These are phyloP conservation scores for Jamesozyma gamospora DNA, from an alignment of 805 yeast species.

Conservation along the genomic window DNA sequence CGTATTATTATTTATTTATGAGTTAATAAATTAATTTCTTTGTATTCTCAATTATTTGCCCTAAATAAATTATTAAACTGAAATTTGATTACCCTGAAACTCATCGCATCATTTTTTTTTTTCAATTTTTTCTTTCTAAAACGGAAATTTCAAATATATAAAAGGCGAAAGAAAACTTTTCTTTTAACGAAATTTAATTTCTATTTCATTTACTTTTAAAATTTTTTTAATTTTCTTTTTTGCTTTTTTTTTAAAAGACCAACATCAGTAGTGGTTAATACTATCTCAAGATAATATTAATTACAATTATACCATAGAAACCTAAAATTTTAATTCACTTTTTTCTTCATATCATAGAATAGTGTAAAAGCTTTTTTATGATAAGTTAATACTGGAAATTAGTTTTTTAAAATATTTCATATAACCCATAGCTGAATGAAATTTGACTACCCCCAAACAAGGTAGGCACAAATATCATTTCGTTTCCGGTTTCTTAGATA, in stretches of 20 bases:
- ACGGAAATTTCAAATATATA: too few species aligned
- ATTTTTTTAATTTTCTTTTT: slow-evolving; percentile 2
- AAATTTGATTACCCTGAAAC: too few species aligned
- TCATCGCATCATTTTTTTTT: too few species aligned
- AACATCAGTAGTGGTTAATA: slow-evolving; percentile 36
- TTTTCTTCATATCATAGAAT: slow-evolving; percentile 10
- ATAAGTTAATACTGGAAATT: slow-evolving; percentile 31
- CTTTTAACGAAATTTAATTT: too few species aligned
- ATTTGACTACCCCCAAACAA: slow-evolving; percentile 32
- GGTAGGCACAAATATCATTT: slow-evolving; percentile 29
- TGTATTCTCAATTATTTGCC: too few species aligned
- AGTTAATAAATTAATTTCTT: too few species aligned
- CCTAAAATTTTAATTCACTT: slow-evolving; percentile 26
- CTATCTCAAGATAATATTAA: slow-evolving; percentile 35
- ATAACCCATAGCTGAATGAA: slow-evolving; percentile 33
- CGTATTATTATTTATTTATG: too few species aligned
- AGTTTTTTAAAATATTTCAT: slow-evolving; percentile 19
- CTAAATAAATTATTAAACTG: too few species aligned
- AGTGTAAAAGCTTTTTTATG: slow-evolving; percentile 4
- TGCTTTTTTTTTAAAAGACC: slow-evolving; percentile 18
- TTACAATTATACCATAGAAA: slow-evolving; percentile 29
- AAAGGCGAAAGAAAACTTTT: too few species aligned
- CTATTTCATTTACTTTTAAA: too few species aligned
- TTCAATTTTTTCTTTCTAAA: too few species aligned
- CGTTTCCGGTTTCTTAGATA: slow-evolving; percentile 36